Conservation (phyloP, 108 stramenopile species). For the Craspedostauros australis region DNA sequence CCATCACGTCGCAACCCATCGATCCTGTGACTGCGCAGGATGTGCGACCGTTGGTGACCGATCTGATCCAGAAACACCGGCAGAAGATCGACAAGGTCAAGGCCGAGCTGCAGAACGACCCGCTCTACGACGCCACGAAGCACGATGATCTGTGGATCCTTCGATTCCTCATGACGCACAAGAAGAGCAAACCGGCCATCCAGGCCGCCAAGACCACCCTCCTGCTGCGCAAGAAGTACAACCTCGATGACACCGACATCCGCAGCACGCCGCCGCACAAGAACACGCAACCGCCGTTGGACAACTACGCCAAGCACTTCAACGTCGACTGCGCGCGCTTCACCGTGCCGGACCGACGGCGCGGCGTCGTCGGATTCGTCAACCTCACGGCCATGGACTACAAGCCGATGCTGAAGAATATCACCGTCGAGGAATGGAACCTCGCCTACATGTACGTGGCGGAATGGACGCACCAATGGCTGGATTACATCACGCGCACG, state of each 20-base stretch:
- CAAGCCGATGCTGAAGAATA: too few relatives aligned
- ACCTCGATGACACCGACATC: slow-evolving; percentile 16
- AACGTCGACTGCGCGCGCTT: too few relatives aligned
- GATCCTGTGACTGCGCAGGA: slow-evolving; percentile 2
- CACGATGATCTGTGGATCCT: slow-evolving; percentile 31
- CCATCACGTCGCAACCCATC: slow-evolving; percentile 7
- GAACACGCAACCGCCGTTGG: too few relatives aligned
- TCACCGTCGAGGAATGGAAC: background rate
- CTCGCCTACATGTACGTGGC: background rate
- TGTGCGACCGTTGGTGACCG: slow-evolving; percentile 10
- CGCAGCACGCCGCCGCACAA: too few relatives aligned
- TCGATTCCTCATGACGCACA: slow-evolving; percentile 18
- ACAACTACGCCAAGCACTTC: too few relatives aligned
- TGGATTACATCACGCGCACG: slow-evolving; percentile 20
- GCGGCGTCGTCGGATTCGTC: slow-evolving; percentile 10
- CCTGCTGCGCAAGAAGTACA: slow-evolving; percentile 7
- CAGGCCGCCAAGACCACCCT: slow-evolving; percentile 12
- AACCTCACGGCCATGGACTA: too few relatives aligned
- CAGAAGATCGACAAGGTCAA: slow-evolving; percentile 6
- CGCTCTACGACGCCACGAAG: slow-evolving; percentile 1
- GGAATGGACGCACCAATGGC: slow-evolving; percentile 15
- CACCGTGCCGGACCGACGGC: slow-evolving; percentile 9
- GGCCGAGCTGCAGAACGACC: background rate
- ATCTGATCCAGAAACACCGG: slow-evolving; percentile 9
- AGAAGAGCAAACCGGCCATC: slow-evolving; percentile 16